Base-by-base conservation (phyloP, 2,329 filamentous ascomycete species). In the Uncinocarpus reesii region DNA sequence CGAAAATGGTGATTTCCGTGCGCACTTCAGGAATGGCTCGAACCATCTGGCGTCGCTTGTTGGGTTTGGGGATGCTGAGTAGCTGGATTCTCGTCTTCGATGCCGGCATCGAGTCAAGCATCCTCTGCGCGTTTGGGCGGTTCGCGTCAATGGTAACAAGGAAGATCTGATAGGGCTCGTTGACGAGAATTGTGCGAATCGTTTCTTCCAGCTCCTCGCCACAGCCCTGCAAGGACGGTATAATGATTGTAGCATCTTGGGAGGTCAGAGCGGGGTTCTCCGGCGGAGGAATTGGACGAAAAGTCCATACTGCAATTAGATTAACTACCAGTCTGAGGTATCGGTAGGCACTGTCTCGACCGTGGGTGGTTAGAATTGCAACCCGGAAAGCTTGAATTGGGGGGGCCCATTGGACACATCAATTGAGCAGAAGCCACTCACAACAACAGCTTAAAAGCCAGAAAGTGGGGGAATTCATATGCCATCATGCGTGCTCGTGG, bases 41-140 rank as follows among this genome's bases (percentile, higher is more conserved):
- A 65, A 87, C 93, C 62, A 96, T 88, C 66, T 96, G 90, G 16
- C 90, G 80, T 48, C 90, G 84, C 73, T 96, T 96, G 72, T 96
- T 96, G 57, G 90, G 88, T 62, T 95, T 89, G 52, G 78, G 75
- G 24, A 88, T 85, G 54, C 78, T 82, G 55, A 90, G 74, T 36
- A 94, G 81, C 48, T 80, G 77, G 56, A 95, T 80, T 54, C 78
- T 80, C 20, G 80, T 79, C 53, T 78, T 75, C 16, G 78, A 80
- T 42, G 72, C 70, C 13, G 72, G 72, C 65, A 77, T 70, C 44
- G 67, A 63, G 44, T 61, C 62, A 54, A 76, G 62, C 65, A 92
- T 80, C 54, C 73, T 71, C 59, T 82, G 69, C 16, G 90, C 76
- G 46, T 77, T 81, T 52, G 79, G 75, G 53, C 82, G 73, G 66